phyloP scores from a whole-genome alignment of 2,329 filamentous ascomycete genomes.

The Alternaria solani region DNA sequence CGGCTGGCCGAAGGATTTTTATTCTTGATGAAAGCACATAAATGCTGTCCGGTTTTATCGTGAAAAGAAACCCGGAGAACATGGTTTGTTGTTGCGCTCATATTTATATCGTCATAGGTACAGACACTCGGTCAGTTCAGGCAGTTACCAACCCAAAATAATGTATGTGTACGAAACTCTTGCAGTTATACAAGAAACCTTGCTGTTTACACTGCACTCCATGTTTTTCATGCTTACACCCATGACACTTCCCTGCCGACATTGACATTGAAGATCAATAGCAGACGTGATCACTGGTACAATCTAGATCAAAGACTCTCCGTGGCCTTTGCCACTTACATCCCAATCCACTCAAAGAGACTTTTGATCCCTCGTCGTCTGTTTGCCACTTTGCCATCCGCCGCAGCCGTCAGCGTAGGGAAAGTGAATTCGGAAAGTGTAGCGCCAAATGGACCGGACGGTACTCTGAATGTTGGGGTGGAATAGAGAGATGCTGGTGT shows the following conservation, averaged over 20 bases:
- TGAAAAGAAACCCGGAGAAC: too few species aligned
- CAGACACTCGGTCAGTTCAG: too few species aligned
- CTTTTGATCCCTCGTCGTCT: not conserved
- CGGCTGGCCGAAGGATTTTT: too few species aligned
- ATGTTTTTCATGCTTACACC: not conserved
- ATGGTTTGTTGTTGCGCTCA: too few species aligned
- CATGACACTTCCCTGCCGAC: not conserved
- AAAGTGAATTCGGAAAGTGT: not conserved
- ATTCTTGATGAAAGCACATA: too few species aligned
- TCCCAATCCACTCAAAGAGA: not conserved
- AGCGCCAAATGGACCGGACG: not conserved
- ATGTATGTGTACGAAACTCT: too few species aligned
- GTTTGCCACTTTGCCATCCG: not conserved
- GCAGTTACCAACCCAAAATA: too few species aligned
- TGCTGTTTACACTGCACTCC: not conserved
- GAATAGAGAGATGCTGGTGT: not conserved
- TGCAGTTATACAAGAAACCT: not conserved
- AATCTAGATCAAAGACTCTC: too few species aligned
- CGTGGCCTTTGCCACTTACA: too few species aligned
- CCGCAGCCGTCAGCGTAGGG: not conserved
- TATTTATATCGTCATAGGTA: too few species aligned
- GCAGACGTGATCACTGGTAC: not conserved
- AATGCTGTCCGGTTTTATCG: too few species aligned
- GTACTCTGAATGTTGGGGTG: not conserved
- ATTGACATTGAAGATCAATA: not conserved